Conservation (phyloP, 108 stramenopile species). For the Phaeodactylum tricornutum region DNA sequence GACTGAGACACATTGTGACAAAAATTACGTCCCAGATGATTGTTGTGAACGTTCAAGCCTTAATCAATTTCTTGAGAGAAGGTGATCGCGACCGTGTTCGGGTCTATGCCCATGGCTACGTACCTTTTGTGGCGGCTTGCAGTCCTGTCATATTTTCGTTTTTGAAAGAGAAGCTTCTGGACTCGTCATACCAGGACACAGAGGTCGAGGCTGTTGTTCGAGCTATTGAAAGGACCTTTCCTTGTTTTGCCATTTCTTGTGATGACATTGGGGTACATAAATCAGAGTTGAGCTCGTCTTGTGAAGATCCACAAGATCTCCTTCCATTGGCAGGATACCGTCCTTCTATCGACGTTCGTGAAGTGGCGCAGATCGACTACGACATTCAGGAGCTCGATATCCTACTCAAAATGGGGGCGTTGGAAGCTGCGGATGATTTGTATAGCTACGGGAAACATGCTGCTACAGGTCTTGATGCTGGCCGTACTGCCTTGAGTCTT, state of each 20-base stretch:
- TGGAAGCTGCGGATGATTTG: slow-evolving; percentile 46
- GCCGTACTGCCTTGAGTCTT: slow-evolving; percentile 16
- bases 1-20: slow-evolving; percentile 35
- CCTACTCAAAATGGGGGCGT: slow-evolving; percentile 56
- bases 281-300: slow-evolving; percentile 17
- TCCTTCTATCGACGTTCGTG: slow-evolving; percentile 39
- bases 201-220: slow-evolving; percentile 47
- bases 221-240: slow-evolving; percentile 34
- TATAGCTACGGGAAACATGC: slow-evolving; percentile 55
- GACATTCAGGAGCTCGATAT: slow-evolving; percentile 60
- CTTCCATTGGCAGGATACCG: slow-evolving; percentile 43
- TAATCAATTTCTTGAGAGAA: slow-evolving; percentile 39
- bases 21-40: slow-evolving; percentile 60
- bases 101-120: slow-evolving; percentile 54
- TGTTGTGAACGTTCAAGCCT: slow-evolving; percentile 51
- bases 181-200: slow-evolving; percentile 17
- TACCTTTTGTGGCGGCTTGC: slow-evolving; percentile 62
- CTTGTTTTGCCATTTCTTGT: slow-evolving; percentile 66
- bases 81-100: slow-evolving; percentile 42
- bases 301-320: slow-evolving; percentile 15
- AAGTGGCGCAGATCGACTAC: slow-evolving; percentile 48
- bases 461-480: slow-evolving; percentile 11
- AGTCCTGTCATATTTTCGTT: slow-evolving; percentile 31
- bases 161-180: slow-evolving; percentile 42
- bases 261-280: slow-evolving; percentile 51